Evolutionary conservation across 352 stramenopile species (phyloP).

Genomic region (Phytophthora palmivora): DNA sequence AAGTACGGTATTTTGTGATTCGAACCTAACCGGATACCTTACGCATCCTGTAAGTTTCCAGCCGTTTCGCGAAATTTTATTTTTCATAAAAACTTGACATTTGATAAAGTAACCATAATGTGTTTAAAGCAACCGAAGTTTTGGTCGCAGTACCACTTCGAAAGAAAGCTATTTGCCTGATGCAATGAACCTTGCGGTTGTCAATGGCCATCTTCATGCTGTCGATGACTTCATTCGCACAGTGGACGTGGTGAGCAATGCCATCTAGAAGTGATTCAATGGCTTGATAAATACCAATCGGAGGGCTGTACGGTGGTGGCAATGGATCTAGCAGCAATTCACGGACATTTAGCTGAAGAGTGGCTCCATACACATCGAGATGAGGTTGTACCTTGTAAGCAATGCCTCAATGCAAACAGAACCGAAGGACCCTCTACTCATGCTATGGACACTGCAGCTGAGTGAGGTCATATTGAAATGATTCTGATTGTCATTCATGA

Average conservation of each 20-base stretch:
- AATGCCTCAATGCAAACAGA: not conserved
- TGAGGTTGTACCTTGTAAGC: too few relatives aligned
- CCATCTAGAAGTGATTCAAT: constrained; percentile 15
- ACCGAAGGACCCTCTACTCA: constrained; percentile 3
- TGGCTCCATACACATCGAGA: constrained; percentile 3
- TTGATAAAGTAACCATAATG: too few relatives aligned
- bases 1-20: too few relatives aligned
- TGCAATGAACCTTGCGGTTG: constrained; percentile 10
- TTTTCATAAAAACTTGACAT: too few relatives aligned
- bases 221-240: constrained; percentile 10
- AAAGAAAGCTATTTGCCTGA: constrained; percentile 11
- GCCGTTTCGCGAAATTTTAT: too few relatives aligned
- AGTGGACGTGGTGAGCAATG: constrained; percentile 5
- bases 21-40: too few relatives aligned
- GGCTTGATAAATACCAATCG: constrained; percentile 6
- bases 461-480: too few relatives aligned
- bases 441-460: constrained; percentile 10
- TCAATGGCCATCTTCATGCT: constrained; percentile 11
- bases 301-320: constrained; percentile 14
- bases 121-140: too few relatives aligned
- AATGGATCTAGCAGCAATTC: constrained; percentile 15
- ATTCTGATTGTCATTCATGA: too few relatives aligned
- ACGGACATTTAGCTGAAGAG: constrained; percentile 6
- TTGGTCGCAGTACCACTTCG: too few relatives aligned
- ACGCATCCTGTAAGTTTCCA: too few relatives aligned